Percentiles rank a stretch among this genome's conserved stretches.
These are phyloP conservation scores for Pisolithus albus DNA, from an alignment of 768 basidiomycete species.

Conservation along the genomic window DNA sequence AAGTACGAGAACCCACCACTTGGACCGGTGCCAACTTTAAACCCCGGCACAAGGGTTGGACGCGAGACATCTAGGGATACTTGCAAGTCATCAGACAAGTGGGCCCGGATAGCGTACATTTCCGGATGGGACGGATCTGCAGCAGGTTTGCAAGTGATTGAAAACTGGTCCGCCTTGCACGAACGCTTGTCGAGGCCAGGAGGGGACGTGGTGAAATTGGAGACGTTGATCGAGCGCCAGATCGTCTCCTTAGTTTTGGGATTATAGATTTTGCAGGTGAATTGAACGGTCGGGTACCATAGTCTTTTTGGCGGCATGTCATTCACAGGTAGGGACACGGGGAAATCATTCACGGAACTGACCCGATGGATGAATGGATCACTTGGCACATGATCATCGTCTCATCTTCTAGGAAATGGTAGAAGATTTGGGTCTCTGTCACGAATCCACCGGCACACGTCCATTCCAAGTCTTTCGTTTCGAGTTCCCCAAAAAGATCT, in stretches of 20 bases:
- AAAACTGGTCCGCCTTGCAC: slow-evolving; percentile 78
- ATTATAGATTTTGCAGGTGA: slow-evolving; percentile 84
- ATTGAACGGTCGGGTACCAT: slow-evolving; percentile 93
- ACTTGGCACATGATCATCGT: slow-evolving; percentile 73
- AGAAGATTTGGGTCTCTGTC: slow-evolving; percentile 88
- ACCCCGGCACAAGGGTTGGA: slow-evolving; percentile 69
- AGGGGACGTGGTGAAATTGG: slow-evolving; percentile 72
- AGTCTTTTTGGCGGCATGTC: slow-evolving; percentile 42
- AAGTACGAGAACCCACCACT: slow-evolving; percentile 89
- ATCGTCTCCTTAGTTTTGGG: slow-evolving; percentile 62
- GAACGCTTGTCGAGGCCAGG: slow-evolving; percentile 80
- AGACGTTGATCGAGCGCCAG: slow-evolving; percentile 87
- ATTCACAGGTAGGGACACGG: slow-evolving; percentile 1
- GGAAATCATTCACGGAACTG: slow-evolving; percentile 26
- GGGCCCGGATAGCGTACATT: slow-evolving; percentile 71
- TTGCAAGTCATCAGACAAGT: slow-evolving; percentile 74
- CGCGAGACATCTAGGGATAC: slow-evolving; percentile 68
- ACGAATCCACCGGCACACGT: slow-evolving; percentile 74
- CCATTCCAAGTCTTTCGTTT: slow-evolving; percentile 75
- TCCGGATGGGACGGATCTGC: slow-evolving; percentile 60
- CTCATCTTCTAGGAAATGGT: slow-evolving; percentile 76
- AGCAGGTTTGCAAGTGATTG: slow-evolving; percentile 56
- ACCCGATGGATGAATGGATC: slow-evolving; percentile 89
- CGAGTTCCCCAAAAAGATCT: slow-evolving; percentile 71
- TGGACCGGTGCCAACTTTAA: slow-evolving; percentile 84